Evolutionary conservation across 78 protist genomes (phyloP).

Genomic region (Cavenderia fasciculata): DNA sequence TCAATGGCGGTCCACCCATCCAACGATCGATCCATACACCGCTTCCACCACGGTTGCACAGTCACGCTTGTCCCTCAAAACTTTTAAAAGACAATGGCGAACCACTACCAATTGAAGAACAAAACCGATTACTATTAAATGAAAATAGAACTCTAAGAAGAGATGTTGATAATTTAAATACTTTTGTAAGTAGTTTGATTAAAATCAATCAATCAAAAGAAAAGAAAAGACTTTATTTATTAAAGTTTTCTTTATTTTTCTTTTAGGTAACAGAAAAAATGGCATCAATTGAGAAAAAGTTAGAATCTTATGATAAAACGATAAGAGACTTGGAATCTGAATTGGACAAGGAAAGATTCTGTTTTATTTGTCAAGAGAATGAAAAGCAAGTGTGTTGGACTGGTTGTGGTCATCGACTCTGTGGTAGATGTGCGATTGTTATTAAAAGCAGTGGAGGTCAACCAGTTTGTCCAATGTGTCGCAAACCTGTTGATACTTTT

Average conservation of each 20-base stretch:
- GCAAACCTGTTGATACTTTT: neutral
- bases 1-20: too few species aligned
- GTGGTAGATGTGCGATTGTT: conserved; percentile 46
- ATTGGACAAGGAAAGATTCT: conserved; percentile 57
- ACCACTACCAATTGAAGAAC: conserved; percentile 46
- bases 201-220: neutral
- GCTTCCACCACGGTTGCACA: conserved; percentile 22
- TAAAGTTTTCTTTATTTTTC: neutral
- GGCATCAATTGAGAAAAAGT: neutral
- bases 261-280: conserved; percentile 25
- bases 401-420: conserved; percentile 61
- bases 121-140: conserved; percentile 22
- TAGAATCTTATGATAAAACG: conserved; percentile 1
- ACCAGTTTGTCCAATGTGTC: conserved; percentile 52
- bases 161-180: conserved; percentile 9
- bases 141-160: conserved; percentile 19
- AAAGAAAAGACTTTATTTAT: neutral
- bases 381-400: conserved; percentile 69
- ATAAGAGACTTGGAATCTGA: conserved; percentile 19
- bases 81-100: conserved; percentile 14
- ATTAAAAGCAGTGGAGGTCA: neutral
- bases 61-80: neutral
- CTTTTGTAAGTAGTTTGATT: conserved; percentile 14
- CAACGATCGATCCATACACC: conserved; percentile 6
- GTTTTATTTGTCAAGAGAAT: conserved; percentile 57